A percentile compares a stretch with the other conserved stretches of the same genome.
These are phyloP conservation scores for Geotrichum histeridarum DNA, from an alignment of 1,139 yeast genomes.

Conservation along the genomic window DNA sequence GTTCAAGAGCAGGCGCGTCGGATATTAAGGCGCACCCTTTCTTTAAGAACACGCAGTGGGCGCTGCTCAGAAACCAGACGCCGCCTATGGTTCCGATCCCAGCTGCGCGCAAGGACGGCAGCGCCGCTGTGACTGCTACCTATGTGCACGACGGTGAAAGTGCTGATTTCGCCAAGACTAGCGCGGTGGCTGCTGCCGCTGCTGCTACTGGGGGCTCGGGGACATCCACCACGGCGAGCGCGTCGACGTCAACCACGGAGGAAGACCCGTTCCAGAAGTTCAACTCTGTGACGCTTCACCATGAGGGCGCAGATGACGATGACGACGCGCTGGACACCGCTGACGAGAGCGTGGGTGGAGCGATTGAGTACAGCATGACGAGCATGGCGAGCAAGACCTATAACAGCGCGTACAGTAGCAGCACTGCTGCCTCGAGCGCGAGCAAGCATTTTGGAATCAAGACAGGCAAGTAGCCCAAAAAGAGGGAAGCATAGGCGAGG, in stretches of 20 bases:
- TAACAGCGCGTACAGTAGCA: neutral
- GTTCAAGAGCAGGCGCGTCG: constrained; percentile 90
- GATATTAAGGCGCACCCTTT: constrained; percentile 87
- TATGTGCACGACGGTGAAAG: constrained; percentile 28
- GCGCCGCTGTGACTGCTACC: constrained; percentile 18
- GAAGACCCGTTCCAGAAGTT: constrained; percentile 82
- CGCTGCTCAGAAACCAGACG: constrained; percentile 78
- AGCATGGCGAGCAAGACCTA: neutral
- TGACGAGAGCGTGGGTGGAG: neutral
- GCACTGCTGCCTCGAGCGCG: neutral
- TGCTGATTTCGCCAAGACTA: constrained; percentile 15
- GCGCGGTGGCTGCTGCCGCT: neutral
- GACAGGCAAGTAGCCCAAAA: neutral
- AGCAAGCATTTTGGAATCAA: constrained; percentile 1
- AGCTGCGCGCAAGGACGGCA: constrained; percentile 42
- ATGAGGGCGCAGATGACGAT: constrained; percentile 39
- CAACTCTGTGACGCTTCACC: constrained; percentile 83
- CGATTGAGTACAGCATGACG: constrained; percentile 5
- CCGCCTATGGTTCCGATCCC: constrained; percentile 94
- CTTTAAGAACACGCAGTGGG: constrained; percentile 92
- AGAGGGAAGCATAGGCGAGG: too few relatives aligned
- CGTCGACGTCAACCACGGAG: constrained; percentile 31
- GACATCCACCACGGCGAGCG: neutral
- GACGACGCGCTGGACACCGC: neutral
- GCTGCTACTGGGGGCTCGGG: too few relatives aligned